Evolutionary conservation across 805 yeast species (phyloP).

Genomic region (Zygosaccharomyces pseudorouxii): DNA sequence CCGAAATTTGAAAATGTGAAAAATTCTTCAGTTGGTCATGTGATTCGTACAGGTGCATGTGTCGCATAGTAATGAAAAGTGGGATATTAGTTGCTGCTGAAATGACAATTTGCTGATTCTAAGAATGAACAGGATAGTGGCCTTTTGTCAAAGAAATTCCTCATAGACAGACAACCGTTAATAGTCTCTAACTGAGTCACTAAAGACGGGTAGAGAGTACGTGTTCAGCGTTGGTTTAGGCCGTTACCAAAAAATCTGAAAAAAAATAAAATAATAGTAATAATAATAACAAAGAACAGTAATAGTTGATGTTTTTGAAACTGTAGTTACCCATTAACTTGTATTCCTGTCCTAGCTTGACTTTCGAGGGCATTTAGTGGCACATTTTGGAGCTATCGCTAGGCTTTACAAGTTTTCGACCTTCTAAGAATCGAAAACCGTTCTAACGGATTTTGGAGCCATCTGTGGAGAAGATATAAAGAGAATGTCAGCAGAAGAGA

Average conservation of each 20-base stretch:
- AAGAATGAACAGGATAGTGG: neutral
- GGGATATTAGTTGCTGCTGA: no score
- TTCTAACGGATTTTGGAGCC: neutral
- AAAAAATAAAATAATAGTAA: neutral
- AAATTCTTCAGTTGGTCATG: neutral
- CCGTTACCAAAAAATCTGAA: neutral
- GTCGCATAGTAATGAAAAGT: no score
- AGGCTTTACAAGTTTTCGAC: neutral
- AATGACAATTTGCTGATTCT: no score
- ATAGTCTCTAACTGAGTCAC: neutral
- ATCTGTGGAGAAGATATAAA: neutral
- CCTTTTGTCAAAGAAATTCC: neutral
- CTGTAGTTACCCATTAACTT: neutral
- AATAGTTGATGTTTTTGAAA: no score
- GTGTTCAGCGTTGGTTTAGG: neutral
- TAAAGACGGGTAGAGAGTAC: neutral
- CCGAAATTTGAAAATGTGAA: neutral
- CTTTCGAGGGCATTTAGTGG: neutral
- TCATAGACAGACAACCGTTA: neutral
- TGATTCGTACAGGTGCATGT: neutral
- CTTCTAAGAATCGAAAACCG: neutral
- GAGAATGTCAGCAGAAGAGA: neutral
- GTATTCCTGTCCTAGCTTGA: neutral
- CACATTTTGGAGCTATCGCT: neutral
- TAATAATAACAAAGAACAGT: neutral